Conservation (phyloP, 2,329 filamentous ascomycete species). For the Exophiala viscosa region DNA sequence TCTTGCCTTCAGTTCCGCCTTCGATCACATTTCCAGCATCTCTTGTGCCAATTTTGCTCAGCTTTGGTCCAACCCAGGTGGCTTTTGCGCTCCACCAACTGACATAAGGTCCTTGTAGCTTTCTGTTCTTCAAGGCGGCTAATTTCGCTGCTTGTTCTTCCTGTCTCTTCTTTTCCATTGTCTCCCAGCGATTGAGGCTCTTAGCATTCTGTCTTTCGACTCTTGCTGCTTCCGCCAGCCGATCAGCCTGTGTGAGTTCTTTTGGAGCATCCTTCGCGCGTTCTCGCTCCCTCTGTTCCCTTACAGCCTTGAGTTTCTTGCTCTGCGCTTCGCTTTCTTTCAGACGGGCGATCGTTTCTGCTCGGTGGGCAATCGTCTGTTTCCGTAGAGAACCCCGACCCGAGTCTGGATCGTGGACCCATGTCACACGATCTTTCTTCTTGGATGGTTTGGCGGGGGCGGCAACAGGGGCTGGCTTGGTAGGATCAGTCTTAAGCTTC, state of each 20-base stretch:
- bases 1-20: slow-evolving; percentile 21
- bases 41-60: slow-evolving; percentile 18
- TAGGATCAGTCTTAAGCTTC: slow-evolving; percentile 66
- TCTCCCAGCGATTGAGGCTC: slow-evolving; percentile 90
- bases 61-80: slow-evolving; percentile 70
- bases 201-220: slow-evolving; percentile 85
- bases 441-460: slow-evolving; percentile 53
- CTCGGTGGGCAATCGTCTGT: slow-evolving; percentile 64
- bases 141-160: slow-evolving; percentile 78
- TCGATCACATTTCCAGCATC: slow-evolving; percentile 14
- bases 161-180: slow-evolving; percentile 82
- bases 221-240: slow-evolving; percentile 73
- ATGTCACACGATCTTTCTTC: slow-evolving; percentile 67
- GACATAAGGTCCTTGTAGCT: slow-evolving; percentile 81
- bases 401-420: slow-evolving; percentile 62
- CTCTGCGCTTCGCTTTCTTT: slow-evolving; percentile 49
- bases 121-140: slow-evolving; percentile 81
- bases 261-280: slow-evolving; percentile 73
- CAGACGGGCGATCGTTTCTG: slow-evolving; percentile 48
- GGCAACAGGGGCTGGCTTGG: slow-evolving; percentile 30
- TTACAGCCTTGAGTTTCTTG: slow-evolving; percentile 49
- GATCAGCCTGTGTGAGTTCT: slow-evolving; percentile 80
- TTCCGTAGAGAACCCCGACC: slow-evolving; percentile 59
- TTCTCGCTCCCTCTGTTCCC: slow-evolving; percentile 58
- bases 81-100: slow-evolving; percentile 92